Percentiles rank a stretch among this genome's conserved stretches.
These are phyloP conservation scores for Baudoinia panamericana DNA, from an alignment of 495 filamentous ascomycete species.

Conservation along the genomic window DNA sequence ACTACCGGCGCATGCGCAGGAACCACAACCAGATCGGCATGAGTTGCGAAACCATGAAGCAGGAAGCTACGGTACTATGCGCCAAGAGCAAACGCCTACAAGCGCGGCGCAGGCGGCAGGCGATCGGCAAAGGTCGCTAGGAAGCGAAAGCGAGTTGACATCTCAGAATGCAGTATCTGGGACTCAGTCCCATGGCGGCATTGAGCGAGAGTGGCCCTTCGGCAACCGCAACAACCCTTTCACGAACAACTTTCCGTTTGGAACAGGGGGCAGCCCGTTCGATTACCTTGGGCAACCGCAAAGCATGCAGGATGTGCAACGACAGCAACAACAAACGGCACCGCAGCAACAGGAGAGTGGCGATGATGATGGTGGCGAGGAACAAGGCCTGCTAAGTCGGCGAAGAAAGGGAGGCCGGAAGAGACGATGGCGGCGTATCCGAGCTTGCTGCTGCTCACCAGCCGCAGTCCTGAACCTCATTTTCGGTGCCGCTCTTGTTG, in stretches of 20 bases:
- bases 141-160: no score
- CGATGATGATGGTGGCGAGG: not conserved
- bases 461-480: not conserved
- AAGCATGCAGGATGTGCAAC: conserved; percentile 2
- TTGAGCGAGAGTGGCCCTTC: conserved; percentile 3
- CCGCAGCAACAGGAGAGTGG: no score
- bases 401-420: not conserved
- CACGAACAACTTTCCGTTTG: not conserved
- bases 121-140: no score
- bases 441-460: not conserved
- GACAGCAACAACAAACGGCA: no score
- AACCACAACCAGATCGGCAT: not conserved
- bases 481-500: not conserved
- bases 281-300: not conserved
- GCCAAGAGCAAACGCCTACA: no score
- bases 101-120: no score
- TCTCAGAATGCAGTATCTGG: no score
- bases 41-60: not conserved
- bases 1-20: not conserved
- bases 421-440: not conserved
- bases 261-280: not conserved
- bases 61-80: conserved; percentile 1
- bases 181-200: no score
- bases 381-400: not conserved
- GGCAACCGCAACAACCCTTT: conserved; percentile 4